Evolutionary conservation across 2,329 filamentous ascomycete genomes (phyloP).

Genomic region (Cladobotryum protrusum): DNA sequence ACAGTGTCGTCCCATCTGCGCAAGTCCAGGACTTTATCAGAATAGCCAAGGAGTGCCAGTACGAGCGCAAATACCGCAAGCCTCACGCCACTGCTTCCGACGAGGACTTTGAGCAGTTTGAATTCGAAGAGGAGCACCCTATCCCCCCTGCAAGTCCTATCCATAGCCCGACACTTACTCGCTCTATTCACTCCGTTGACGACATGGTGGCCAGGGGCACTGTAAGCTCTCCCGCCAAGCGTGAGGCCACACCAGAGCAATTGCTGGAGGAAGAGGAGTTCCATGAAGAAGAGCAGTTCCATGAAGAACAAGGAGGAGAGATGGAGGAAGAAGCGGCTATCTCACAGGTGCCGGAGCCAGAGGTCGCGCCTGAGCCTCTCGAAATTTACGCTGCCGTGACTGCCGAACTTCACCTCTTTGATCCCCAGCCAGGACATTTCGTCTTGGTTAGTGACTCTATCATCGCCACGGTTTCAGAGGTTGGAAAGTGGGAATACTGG

Average conservation of each 20-base stretch:
- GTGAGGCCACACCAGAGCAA: conserved; percentile 30
- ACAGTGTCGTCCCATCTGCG: conserved; percentile 59
- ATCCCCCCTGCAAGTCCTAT: conserved; percentile 60
- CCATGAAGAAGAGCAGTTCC: conserved; percentile 16
- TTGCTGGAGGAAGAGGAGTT: conserved; percentile 24
- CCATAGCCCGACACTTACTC: conserved; percentile 50
- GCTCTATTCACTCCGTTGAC: conserved; percentile 52
- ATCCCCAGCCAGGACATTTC: conserved; percentile 82
- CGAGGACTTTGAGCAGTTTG: conserved; percentile 73
- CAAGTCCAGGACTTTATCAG: conserved; percentile 76
- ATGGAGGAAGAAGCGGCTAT: conserved; percentile 15
- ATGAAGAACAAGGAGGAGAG: background rate
- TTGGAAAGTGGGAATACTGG: conserved; percentile 94
- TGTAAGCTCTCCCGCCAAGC: conserved; percentile 43
- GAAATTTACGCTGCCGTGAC: conserved; percentile 69
- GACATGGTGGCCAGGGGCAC: conserved; percentile 46
- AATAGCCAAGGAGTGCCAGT: conserved; percentile 87
- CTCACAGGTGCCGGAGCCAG: conserved; percentile 17
- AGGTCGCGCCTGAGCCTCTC: conserved; percentile 53
- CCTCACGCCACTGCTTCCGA: conserved; percentile 74
- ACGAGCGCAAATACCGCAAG: conserved; percentile 89
- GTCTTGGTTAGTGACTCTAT: conserved; percentile 70
- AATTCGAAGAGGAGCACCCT: conserved; percentile 61
- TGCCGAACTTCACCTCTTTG: conserved; percentile 88
- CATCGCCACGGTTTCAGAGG: conserved; percentile 73